Evolutionary conservation across 345 rosid genomes (phyloP).

Genomic region (Citrus australasica): DNA sequence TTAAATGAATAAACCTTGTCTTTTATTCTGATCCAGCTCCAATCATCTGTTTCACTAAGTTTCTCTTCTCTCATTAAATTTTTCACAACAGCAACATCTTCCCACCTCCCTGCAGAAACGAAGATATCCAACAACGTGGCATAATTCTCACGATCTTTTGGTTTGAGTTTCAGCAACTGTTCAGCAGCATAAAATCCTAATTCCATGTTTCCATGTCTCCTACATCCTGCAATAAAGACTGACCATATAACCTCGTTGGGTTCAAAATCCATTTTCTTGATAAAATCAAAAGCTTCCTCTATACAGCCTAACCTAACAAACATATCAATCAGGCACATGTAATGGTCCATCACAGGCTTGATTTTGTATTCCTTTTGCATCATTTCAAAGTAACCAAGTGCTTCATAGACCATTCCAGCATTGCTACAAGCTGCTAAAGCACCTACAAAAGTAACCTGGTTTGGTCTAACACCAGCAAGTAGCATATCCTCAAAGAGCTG

Average conservation of each 20-base stretch:
- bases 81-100: constrained; percentile 36
- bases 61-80: constrained; percentile 34
- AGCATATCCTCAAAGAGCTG: constrained; percentile 63
- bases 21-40: constrained; percentile 56
- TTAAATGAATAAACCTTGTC: constrained; percentile 38
- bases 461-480: constrained; percentile 45
- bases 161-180: constrained; percentile 41
- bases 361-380: constrained; percentile 47
- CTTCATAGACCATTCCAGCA: constrained; percentile 48
- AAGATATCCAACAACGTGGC: constrained; percentile 29
- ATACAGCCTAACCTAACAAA: constrained; percentile 42
- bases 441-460: constrained; percentile 56
- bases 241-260: constrained; percentile 45
- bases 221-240: constrained; percentile 45
- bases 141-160: constrained; percentile 30
- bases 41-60: constrained; percentile 25
- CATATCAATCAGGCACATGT: constrained; percentile 42
- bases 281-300: constrained; percentile 44
- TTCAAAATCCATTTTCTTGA: constrained; percentile 38
- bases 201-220: constrained; percentile 33
- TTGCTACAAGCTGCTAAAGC: constrained; percentile 54
- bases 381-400: constrained; percentile 42
- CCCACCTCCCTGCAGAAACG: constrained; percentile 34
- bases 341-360: constrained; percentile 50
- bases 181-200: constrained; percentile 45